Percentiles rank a stretch among this genome's conserved stretches.
These are phyloP conservation scores for Sporothrix pallida DNA, from an alignment of 2,329 filamentous ascomycete species.

Conservation along the genomic window DNA sequence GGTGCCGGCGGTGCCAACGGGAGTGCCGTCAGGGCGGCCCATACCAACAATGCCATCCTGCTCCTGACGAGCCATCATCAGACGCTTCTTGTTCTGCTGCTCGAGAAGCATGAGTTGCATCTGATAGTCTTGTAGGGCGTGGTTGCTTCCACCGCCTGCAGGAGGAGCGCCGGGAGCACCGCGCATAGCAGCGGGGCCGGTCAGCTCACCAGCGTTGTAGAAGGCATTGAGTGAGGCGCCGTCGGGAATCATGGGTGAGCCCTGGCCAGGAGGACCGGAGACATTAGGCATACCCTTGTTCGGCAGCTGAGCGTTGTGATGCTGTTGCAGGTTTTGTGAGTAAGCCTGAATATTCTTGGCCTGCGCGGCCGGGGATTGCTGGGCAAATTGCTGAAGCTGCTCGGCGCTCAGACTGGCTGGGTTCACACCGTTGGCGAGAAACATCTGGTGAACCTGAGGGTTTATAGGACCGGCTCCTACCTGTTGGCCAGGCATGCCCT, in stretches of 20 bases:
- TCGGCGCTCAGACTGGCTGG: constrained; percentile 73
- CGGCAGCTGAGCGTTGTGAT: constrained; percentile 80
- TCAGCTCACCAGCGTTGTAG: constrained; percentile 69
- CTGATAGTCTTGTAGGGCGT: constrained; percentile 84
- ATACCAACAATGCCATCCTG: constrained; percentile 68
- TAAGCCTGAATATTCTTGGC: constrained; percentile 88
- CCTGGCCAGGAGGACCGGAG: constrained; percentile 73
- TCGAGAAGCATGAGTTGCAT: constrained; percentile 85
- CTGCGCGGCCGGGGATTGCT: constrained; percentile 65
- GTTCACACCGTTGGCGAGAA: constrained; percentile 75
- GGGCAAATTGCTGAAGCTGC: constrained; percentile 72
- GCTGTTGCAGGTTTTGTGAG: constrained; percentile 80
- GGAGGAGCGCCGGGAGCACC: constrained; percentile 56
- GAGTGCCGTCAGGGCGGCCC: constrained; percentile 32
- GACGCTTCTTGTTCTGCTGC: constrained; percentile 84
- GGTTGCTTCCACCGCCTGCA: constrained; percentile 67
- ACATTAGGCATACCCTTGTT: constrained; percentile 80
- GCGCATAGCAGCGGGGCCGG: constrained; percentile 64
- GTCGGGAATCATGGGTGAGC: constrained; percentile 83
- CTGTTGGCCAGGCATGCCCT: constrained; percentile 75
- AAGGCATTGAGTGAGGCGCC: constrained; percentile 61
- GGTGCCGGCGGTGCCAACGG: constrained; percentile 39
- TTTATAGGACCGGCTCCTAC: constrained; percentile 60
- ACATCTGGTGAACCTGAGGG: constrained; percentile 63
- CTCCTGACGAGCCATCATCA: constrained; percentile 82